These are phyloP conservation scores for Grosmannia penicillata DNA, from an alignment of 2,329 filamentous ascomycete genomes.

Conservation along the genomic window DNA sequence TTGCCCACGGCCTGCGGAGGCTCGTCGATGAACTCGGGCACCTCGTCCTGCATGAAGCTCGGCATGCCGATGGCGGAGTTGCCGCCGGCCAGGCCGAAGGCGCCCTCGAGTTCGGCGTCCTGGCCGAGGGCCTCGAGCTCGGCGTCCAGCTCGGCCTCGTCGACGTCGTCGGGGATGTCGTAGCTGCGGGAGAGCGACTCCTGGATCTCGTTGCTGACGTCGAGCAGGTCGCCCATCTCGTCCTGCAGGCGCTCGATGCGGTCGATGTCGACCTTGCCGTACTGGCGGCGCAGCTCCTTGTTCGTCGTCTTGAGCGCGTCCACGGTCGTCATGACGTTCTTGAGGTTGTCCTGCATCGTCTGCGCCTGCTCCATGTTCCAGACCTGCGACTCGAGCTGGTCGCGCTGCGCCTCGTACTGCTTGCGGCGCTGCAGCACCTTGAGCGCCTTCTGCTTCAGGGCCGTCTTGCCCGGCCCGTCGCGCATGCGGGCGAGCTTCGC, in stretches of 20 bases:
- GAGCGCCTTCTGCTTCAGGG: slow-evolving; percentile 85
- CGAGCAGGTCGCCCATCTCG: slow-evolving; percentile 96
- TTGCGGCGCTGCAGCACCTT: slow-evolving; percentile 89
- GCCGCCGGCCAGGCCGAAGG: slow-evolving; percentile 31
- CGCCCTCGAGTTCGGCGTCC: slow-evolving; percentile 72
- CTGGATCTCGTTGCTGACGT: slow-evolving; percentile 96
- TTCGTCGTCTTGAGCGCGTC: slow-evolving; percentile 96
- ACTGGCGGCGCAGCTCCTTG: slow-evolving; percentile 82
- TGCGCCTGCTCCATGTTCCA: slow-evolving; percentile 99
- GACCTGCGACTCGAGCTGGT: slow-evolving; percentile 83
- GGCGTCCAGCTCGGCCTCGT: slow-evolving; percentile 90
- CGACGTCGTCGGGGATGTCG: slow-evolving; percentile 91
- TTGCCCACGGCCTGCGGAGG: slow-evolving; percentile 34
- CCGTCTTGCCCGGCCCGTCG: slow-evolving; percentile 84
- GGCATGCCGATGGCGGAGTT: slow-evolving; percentile 44
- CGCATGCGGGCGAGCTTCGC: slow-evolving; percentile 81
- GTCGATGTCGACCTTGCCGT: slow-evolving; percentile 93
- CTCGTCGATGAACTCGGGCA: slow-evolving; percentile 87
- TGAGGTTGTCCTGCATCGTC: slow-evolving; percentile 97
- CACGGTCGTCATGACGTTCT: slow-evolving; percentile 96
- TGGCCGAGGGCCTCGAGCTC: slow-evolving; percentile 90
- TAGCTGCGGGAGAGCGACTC: slow-evolving; percentile 85
- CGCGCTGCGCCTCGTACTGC: slow-evolving; percentile 84
- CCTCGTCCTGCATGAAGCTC: slow-evolving; percentile 79
- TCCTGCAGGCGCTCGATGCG: slow-evolving; percentile 97